Evolutionary conservation across 2,329 filamentous ascomycete species (phyloP), one percentile per base, ranked within the genome.

Genomic region (Arthrobotrys megalospora): DNA sequence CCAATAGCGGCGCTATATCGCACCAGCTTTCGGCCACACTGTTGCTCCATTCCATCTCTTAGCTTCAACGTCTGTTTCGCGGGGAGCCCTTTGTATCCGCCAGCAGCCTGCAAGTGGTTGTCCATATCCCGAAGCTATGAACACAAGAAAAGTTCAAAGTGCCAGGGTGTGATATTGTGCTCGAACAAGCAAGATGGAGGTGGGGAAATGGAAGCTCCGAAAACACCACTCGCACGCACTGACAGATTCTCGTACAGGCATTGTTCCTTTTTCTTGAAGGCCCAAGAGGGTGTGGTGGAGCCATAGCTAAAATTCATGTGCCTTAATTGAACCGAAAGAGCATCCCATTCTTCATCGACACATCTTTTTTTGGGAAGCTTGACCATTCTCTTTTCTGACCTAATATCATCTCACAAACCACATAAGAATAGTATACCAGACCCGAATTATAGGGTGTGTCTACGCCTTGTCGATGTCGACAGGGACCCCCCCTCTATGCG

Each of bases 161-260:
- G 16, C 36, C 52, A 71, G 60, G 73, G 48, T 41, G 14, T 28
- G 48, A 12, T 50, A 58, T 55, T 60, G 38, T 77, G 65, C 53
- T 47, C 60, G 52, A 48, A 47, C 45, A 53, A 47, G 7, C 58
- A 32, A 62, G 45, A 24, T 34, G 32, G 41, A 36, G 50, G 58
- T 53, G 50, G 60, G 47, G 47, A 70, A 77, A 71, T 70, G 75
- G 67, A 78, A 78, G 62, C 75, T 72, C 75, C 75, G 75, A 75
- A 73, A 73, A 52, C 64, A 58, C 48, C 55, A 64, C 32, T 62
- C 63, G 53, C 67, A 52, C 67, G 63, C 72, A 66, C 73, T 77
- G 73, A 67, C 66, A 71, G 66, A 71, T 77, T 66, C 58, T 62
- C 55, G 53, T 60, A 60, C 60, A 38, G 47, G 43, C 45, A 63